Evolutionary conservation across 306 rosid genomes (phyloP).

Genomic region (Vachellia pachyceras): DNA sequence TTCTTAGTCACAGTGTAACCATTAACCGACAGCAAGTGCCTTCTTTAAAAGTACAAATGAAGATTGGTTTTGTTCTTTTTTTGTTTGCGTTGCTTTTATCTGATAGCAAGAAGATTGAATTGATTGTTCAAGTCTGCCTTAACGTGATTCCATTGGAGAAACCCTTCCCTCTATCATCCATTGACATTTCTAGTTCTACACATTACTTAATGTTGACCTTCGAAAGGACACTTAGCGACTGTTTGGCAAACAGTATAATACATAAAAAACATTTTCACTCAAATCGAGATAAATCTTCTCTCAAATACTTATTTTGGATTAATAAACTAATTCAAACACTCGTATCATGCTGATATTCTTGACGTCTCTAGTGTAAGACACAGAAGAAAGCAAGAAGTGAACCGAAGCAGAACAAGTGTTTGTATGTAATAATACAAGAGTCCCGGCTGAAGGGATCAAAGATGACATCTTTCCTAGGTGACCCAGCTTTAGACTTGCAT

Average conservation of each 20-base stretch:
- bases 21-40: not conserved
- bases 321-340: too few species aligned
- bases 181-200: not conserved
- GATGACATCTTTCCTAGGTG: slow-evolving; percentile 44
- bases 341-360: slow-evolving; percentile 4
- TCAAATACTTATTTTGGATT: too few species aligned
- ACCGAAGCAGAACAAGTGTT: slow-evolving; percentile 60
- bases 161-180: not conserved
- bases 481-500: slow-evolving; percentile 24
- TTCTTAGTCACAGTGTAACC: not conserved
- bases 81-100: not conserved
- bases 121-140: slow-evolving; percentile 5
- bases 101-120: slow-evolving; percentile 21
- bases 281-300: not conserved
- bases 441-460: slow-evolving; percentile 32
- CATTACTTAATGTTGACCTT: not conserved
- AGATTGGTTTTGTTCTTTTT: not conserved
- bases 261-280: too few species aligned
- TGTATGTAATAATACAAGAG: slow-evolving; percentile 73
- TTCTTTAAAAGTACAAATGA: not conserved
- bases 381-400: slow-evolving; percentile 73
- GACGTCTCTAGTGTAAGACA: slow-evolving; percentile 43
- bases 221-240: not conserved
- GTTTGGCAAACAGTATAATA: too few species aligned
- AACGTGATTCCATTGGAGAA: not conserved